phyloP scores from a whole-genome alignment of 306 rosid species.

The Begonia loranthoides region DNA sequence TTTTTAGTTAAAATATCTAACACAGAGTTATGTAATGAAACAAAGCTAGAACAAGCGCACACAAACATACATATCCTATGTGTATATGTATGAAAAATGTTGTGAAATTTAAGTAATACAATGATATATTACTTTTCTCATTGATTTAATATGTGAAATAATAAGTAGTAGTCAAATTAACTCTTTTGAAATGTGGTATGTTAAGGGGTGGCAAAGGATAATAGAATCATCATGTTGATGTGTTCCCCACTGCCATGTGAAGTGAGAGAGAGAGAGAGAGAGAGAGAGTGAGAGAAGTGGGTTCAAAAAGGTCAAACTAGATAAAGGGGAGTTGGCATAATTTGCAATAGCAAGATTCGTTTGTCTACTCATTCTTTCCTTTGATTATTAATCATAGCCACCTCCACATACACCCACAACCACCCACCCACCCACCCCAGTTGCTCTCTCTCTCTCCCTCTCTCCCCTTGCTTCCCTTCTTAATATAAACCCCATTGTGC shows the following conservation, averaged over 20 bases:
- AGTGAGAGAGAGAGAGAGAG: constrained; percentile 3
- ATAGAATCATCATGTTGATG: constrained; percentile 41
- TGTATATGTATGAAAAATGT: too few species aligned
- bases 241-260: constrained; percentile 57
- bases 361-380: constrained; percentile 53
- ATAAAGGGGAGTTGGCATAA: constrained; percentile 30
- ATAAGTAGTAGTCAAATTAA: too few species aligned
- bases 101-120: too few species aligned
- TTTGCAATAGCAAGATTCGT: constrained; percentile 35
- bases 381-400: constrained; percentile 79
- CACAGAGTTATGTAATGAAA: too few species aligned
- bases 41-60: not conserved
- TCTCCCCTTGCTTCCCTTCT: constrained; percentile 12
- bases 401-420: constrained; percentile 24
- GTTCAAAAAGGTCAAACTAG: constrained; percentile 80
- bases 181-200: constrained; percentile 22
- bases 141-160: too few species aligned
- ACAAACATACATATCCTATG: too few species aligned
- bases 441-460: constrained; percentile 53
- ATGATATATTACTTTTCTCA: too few species aligned
- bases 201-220: constrained; percentile 28
- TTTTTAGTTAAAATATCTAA: constrained; percentile 6
- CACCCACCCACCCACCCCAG: constrained; percentile 87
- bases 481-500: constrained; percentile 25
- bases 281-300: constrained; percentile 24